These are phyloP conservation scores for Hyphopichia pseudoburtonii DNA, from an alignment of 1,139 yeast species.

Conservation along the genomic window DNA sequence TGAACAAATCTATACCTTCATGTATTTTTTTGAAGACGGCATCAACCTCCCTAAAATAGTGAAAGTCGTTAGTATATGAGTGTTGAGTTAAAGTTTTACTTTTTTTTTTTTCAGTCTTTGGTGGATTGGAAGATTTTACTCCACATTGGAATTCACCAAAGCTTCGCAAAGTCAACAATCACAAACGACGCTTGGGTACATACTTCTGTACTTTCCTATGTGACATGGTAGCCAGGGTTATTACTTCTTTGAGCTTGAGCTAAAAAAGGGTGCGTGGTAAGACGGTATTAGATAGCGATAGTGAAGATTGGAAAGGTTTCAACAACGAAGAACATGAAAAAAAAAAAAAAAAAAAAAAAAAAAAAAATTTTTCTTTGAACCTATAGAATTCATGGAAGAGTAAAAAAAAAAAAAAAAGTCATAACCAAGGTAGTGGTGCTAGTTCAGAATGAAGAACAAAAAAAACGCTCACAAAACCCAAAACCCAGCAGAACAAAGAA, in stretches of 20 bases:
- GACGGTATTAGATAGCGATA: no score
- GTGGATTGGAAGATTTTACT: no score
- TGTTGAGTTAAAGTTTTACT: background rate
- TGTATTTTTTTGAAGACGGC: constrained; percentile 91
- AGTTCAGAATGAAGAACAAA: background rate
- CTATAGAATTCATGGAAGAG: background rate
- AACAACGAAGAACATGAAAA: background rate
- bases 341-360: background rate
- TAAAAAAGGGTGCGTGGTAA: no score
- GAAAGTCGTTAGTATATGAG: constrained; percentile 6
- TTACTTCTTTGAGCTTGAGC: no score
- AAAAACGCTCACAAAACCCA: no score
- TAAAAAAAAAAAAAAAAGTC: no score
- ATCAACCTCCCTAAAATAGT: constrained; percentile 67
- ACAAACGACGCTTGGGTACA: constrained; percentile 17
- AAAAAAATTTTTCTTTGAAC: background rate
- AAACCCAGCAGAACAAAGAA: background rate
- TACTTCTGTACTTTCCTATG: constrained; percentile 51
- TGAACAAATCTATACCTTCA: constrained; percentile 87
- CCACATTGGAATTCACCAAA: no score
- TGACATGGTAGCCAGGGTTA: constrained; percentile 37
- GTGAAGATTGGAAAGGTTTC: no score
- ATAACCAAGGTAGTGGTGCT: background rate
- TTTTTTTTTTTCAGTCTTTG: background rate
- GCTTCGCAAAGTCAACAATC: no score